Conservation (phyloP, 805 yeast species). For the Komagataella pastoris region DNA sequence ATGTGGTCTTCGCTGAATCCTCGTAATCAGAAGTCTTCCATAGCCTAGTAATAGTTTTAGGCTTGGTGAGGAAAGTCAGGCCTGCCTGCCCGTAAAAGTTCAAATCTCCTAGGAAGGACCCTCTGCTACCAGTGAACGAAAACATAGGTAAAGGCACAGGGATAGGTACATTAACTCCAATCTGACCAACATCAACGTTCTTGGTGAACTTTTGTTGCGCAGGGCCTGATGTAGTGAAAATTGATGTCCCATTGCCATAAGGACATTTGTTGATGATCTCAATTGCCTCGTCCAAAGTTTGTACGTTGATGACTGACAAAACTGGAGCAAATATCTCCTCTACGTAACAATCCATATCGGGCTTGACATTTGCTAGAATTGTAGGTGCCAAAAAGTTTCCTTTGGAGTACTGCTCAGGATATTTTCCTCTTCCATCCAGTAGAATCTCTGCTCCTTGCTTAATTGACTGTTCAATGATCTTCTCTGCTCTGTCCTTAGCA, state of each 20-base stretch:
- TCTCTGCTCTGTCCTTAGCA: conserved; percentile 38
- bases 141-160: conserved; percentile 78
- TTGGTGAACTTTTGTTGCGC: conserved; percentile 59
- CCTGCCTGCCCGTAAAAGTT: conserved; percentile 76
- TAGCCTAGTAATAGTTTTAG: conserved; percentile 58
- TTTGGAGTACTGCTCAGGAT: conserved; percentile 24
- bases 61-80: conserved; percentile 54
- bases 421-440: conserved; percentile 49
- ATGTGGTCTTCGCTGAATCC: conserved; percentile 38
- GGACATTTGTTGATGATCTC: conserved; percentile 38
- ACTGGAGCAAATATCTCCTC: conserved; percentile 74
- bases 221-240: conserved; percentile 59
- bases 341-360: conserved; percentile 61
- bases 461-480: conserved; percentile 40
- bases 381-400: conserved; percentile 72
- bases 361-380: conserved; percentile 43
- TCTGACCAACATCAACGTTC: conserved; percentile 62
- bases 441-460: conserved; percentile 48
- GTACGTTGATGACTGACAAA: conserved; percentile 45
- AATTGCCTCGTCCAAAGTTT: conserved; percentile 57
- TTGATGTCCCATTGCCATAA: conserved; percentile 62
- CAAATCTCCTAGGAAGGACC: conserved; percentile 65
- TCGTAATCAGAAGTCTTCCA: conserved; percentile 46
- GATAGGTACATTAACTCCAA: conserved; percentile 67
- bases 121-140: conserved; percentile 67